Base-by-base conservation (phyloP, 2,329 filamentous ascomycete genomes). In the Tolypocladium inflatum region DNA sequence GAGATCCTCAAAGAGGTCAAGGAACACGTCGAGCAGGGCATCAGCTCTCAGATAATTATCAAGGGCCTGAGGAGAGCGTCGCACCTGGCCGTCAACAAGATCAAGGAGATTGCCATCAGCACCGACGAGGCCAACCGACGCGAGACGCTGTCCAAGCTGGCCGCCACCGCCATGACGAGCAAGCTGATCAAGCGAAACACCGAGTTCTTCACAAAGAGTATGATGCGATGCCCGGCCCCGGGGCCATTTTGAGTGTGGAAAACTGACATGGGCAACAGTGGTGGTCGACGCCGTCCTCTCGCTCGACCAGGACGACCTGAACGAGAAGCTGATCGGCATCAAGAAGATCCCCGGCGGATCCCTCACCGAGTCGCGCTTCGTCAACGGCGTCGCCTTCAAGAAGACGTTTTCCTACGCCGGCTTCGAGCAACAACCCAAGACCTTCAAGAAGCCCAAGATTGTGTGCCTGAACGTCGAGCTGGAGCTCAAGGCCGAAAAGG, bases 391-490 rank as follows among this genome's bases (percentile, higher is more conserved):
- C 62, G 93, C 94, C 41, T 99, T 99, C 82, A 97, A 97, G 81
- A 99, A 99, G 85, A 99, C 94, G 6, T 99, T 99, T 75, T 92
- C 93, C 55, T 99, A 99, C 72, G 94, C 94, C 66, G 94, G 94
- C 71, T 99, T 99, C 77, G 94, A 99, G 78, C 94, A 99, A 78
- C 94, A 99, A 78, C 94, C 94, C 64, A 99, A 99, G 78, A 87
- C 84, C 9, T 97, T 99, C 80, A 86, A 83, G 71, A 85, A 96
- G 76, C 94, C 94, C 61, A 96, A 95, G 81, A 96, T 99, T 66
- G 90, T 97, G 61, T 97, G 93, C 76, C 78, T 99, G 66, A 99
- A 97, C 73, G 94, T 99, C 66, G 94, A 99, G 77, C 82, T 99
- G 61, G 94, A 99, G 78, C 81, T 99, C 66, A 99, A 99, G 85